Evolutionary conservation across 441 rosid species (phyloP).

Genomic region (Croton laevigatus): DNA sequence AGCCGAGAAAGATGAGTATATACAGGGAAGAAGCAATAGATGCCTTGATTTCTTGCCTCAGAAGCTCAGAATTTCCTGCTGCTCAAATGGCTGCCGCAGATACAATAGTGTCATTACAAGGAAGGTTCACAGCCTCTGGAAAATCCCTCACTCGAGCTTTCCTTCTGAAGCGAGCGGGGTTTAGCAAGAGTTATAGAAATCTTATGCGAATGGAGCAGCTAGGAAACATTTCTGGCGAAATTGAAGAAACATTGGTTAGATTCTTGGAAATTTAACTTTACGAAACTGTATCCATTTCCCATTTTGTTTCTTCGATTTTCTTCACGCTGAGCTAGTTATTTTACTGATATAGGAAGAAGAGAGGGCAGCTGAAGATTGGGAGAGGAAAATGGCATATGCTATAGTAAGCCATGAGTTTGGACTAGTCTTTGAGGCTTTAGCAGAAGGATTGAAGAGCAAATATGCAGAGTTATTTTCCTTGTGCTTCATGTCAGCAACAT

Average conservation of each 20-base stretch:
- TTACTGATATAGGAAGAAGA: slow-evolving; percentile 44
- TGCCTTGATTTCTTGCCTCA: slow-evolving; percentile 56
- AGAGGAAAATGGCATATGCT: slow-evolving; percentile 55
- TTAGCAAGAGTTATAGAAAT: slow-evolving; percentile 42
- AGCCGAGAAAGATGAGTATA: slow-evolving; percentile 76
- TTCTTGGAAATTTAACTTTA: slow-evolving; percentile 8
- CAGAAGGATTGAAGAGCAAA: slow-evolving; percentile 59
- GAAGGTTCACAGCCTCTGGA: slow-evolving; percentile 62
- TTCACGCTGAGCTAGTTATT: neutral
- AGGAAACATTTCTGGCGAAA: slow-evolving; percentile 35
- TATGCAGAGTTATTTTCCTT: slow-evolving; percentile 41
- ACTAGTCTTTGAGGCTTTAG: slow-evolving; percentile 63
- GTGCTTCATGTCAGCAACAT: slow-evolving; percentile 55
- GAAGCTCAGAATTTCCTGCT: slow-evolving; percentile 48
- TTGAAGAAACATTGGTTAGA: slow-evolving; percentile 49
- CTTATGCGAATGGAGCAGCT: slow-evolving; percentile 44
- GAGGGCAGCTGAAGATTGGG: slow-evolving; percentile 68
- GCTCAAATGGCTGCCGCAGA: slow-evolving; percentile 63
- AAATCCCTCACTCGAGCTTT: slow-evolving; percentile 49
- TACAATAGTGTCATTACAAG: slow-evolving; percentile 53
- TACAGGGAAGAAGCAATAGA: slow-evolving; percentile 77
- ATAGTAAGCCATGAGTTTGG: slow-evolving; percentile 69
- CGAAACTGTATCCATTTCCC: neutral
- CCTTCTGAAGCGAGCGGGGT: slow-evolving; percentile 62
- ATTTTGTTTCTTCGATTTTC: slow-evolving; percentile 1